Percentiles rank a stretch among this genome's conserved stretches.
phyloP scores from a whole-genome alignment of 768 basidiomycete species.

The Nidularia sp. region DNA sequence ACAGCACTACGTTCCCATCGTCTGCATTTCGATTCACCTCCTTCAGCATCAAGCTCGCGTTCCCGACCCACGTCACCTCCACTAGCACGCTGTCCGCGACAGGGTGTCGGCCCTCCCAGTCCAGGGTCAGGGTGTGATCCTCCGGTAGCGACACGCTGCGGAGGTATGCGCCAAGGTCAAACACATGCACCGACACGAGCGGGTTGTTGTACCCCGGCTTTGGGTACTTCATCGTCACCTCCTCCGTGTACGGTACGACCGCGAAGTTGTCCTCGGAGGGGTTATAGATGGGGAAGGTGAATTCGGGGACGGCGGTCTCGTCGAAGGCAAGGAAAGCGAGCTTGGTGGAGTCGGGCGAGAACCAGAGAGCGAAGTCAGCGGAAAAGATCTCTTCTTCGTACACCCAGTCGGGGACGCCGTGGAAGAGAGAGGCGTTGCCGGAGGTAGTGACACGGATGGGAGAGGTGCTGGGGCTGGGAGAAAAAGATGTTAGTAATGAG shows the following conservation, averaged over 20 bases:
- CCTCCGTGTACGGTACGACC: constrained; percentile 76
- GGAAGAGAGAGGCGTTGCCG: constrained; percentile 82
- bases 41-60: constrained; percentile 70
- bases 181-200: constrained; percentile 76
- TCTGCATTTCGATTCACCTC: constrained; percentile 85
- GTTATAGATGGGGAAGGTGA: constrained; percentile 88
- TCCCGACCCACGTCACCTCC: constrained; percentile 87
- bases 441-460: constrained; percentile 76
- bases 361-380: constrained; percentile 79
- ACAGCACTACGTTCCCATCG: constrained; percentile 75
- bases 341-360: constrained; percentile 74
- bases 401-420: constrained; percentile 97
- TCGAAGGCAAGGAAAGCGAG: constrained; percentile 87
- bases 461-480: constrained; percentile 25
- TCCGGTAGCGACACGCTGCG: constrained; percentile 19
- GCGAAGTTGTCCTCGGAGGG: constrained; percentile 65
- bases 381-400: constrained; percentile 91
- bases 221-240: constrained; percentile 75
- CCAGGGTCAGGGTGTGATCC: constrained; percentile 49
- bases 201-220: constrained; percentile 93
- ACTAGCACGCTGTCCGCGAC: constrained; percentile 65
- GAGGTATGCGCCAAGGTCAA: constrained; percentile 63
- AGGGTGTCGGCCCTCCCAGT: constrained; percentile 62
- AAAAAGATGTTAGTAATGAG: neutral
- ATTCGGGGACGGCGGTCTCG: constrained; percentile 85